phyloP scores from a whole-genome alignment of 169 alveolate species.

The Eimeria acervulina region DNA sequence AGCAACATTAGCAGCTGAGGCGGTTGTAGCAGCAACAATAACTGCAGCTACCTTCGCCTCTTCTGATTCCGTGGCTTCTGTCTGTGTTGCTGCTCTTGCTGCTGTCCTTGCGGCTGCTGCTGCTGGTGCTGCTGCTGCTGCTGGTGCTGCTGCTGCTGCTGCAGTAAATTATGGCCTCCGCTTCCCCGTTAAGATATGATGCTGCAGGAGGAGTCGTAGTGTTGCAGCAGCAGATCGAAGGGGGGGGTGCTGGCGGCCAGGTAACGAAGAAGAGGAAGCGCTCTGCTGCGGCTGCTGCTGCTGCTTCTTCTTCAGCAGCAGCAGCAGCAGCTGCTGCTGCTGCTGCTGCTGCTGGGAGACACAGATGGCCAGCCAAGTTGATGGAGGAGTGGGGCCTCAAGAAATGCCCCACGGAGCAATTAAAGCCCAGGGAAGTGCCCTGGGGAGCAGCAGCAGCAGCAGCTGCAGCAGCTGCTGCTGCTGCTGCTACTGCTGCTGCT shows the following conservation, averaged over 20 bases:
- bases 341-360: not conserved
- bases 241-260: not conserved
- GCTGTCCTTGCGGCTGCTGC: conserved; percentile 16
- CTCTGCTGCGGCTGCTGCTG: too few species aligned
- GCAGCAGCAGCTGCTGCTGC: conserved; percentile 6
- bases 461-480: too few species aligned
- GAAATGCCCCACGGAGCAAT: too few species aligned
- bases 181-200: not conserved
- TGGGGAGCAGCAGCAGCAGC: too few species aligned
- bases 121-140: conserved; percentile 3
- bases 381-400: too few species aligned
- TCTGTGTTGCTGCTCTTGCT: not conserved
- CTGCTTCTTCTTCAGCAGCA: not conserved
- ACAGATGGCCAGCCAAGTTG: too few species aligned
- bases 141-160: conserved; percentile 15
- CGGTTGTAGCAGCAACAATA: not conserved
- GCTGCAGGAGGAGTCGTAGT: not conserved
- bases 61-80: not conserved
- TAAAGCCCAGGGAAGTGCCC: too few species aligned
- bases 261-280: not conserved
- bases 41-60: not conserved
- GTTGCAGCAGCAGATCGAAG: not conserved
- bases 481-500: too few species aligned
- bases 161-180: not conserved
- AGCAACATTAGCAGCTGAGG: not conserved